Evolutionary conservation across 2,329 filamentous ascomycete genomes (phyloP).

Genomic region (Kalmusia sp.): DNA sequence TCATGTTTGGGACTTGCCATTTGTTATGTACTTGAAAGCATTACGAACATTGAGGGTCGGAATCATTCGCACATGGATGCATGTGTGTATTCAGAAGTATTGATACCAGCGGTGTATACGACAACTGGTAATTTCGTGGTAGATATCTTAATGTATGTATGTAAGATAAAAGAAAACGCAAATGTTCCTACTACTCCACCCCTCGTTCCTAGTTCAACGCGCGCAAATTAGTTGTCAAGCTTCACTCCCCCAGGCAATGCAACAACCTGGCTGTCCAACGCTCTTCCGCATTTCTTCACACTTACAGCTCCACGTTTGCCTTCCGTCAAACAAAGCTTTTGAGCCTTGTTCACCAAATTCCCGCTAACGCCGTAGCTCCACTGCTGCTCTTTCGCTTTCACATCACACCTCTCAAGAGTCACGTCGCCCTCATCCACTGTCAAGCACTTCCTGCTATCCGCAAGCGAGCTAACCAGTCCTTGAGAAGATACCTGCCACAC

Average conservation of each 20-base stretch:
- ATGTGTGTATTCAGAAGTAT: no score
- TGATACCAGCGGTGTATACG: no score
- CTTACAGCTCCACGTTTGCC: slow-evolving; percentile 27
- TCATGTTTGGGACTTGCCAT: not conserved
- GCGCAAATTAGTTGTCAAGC: slow-evolving; percentile 14
- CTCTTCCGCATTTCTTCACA: slow-evolving; percentile 44
- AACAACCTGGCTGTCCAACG: slow-evolving; percentile 55
- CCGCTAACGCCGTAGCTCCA: slow-evolving; percentile 57
- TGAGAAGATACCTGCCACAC: slow-evolving; percentile 50
- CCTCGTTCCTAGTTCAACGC: not conserved
- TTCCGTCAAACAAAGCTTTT: slow-evolving; percentile 51
- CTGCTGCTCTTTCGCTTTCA: slow-evolving; percentile 33
- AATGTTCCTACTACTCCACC: no score
- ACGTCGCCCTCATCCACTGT: slow-evolving; percentile 24
- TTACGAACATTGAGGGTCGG: not conserved
- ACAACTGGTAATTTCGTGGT: no score
- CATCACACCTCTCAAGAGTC: slow-evolving; percentile 19
- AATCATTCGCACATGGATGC: no score
- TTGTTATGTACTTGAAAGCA: not conserved
- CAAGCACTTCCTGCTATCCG: slow-evolving; percentile 43
- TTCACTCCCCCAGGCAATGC: slow-evolving; percentile 53
- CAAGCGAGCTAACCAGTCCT: slow-evolving; percentile 49
- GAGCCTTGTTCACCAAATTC: slow-evolving; percentile 49
- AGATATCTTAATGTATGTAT: no score
- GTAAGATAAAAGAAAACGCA: no score